phyloP scores from a whole-genome alignment of 1,284 basidiomycete species.

The Cutaneotrichosporon mucoides region DNA sequence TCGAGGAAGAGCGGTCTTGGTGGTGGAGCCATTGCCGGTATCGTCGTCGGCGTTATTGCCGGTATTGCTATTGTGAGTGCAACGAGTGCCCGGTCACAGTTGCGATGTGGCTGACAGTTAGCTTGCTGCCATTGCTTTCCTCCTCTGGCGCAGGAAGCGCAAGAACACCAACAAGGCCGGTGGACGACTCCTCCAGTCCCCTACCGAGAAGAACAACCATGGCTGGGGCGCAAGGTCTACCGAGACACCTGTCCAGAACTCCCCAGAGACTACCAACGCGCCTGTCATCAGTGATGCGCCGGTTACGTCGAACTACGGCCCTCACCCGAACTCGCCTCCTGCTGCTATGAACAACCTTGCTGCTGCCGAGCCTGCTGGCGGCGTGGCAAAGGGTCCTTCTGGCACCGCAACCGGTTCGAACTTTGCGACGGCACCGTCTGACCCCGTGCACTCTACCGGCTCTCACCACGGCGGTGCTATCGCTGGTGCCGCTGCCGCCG shows the following conservation, averaged over 20 bases:
- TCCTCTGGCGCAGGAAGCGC: slow-evolving; percentile 25
- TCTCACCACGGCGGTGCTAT: background rate
- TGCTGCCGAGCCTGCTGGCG: too few species aligned
- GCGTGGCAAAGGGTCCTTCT: too few species aligned
- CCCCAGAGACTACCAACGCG: slow-evolving; percentile 1
- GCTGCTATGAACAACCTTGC: too few species aligned
- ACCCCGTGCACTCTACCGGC: background rate
- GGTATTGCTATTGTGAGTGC: slow-evolving; percentile 29
- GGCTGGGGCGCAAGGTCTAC: background rate
- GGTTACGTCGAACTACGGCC: too few species aligned
- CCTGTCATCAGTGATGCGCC: background rate
- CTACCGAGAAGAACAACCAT: background rate
- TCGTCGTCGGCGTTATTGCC: slow-evolving; percentile 41
- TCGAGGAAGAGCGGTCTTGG: slow-evolving; percentile 13
- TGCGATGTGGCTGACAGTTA: slow-evolving; percentile 6
- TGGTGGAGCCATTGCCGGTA: slow-evolving; percentile 42
- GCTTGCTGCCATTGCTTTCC: slow-evolving; percentile 31
- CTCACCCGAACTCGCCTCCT: too few species aligned
- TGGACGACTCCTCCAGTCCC: slow-evolving; percentile 3
- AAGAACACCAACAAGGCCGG: background rate
- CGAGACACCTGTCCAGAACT: background rate
- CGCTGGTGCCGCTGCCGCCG: slow-evolving; percentile 5
- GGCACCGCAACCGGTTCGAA: too few species aligned
- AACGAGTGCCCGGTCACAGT: too few species aligned
- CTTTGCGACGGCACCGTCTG: background rate